Evolutionary conservation across 1,139 yeast genomes (phyloP), one percentile per base, ranked within the genome.

Genomic region (Geotrichum klebahnii): DNA sequence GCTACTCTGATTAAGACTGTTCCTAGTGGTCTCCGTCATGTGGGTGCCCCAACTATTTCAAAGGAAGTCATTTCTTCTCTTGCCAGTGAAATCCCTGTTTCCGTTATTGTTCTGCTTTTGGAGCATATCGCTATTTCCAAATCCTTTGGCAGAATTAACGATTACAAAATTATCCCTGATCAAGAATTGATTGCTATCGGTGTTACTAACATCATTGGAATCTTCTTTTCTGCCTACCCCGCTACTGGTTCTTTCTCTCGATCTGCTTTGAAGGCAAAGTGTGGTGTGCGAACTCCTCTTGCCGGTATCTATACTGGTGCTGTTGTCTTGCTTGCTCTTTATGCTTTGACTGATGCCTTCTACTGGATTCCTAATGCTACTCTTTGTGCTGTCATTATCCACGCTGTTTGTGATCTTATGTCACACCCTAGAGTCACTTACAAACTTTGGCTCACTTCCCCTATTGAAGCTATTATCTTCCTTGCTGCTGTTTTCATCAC

Each of bases 161-260:
- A 87, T 66, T 90, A 90, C 70, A 87, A 86, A 62, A 84, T 90
- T 62, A 78, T 82, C 55, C 96, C 97, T 43, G 90, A 90, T 70
- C 97, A 90, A 72, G 97, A 90, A 67, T 78, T 90, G 55, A 79
- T 90, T 64, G 97, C 97, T 36, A 90, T 90, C 69, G 97, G 97
- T 64, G 85, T 85, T 42, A 84, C 92, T 52, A 90, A 90, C 69
- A 74, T 89, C 66, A 76, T 90, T 60, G 97, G 97, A 59, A 86
- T 96, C 23, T 87, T 89, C 64, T 90, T 90, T 76, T 77, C 80
- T 62, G 96, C 97, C 9, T 90, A 90, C 66, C 97, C 97, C 14
- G 90, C 96, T 8, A 90, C 97, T 9, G 97, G 97, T 49, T 90
- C 97, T 1, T 90, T 90, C 68, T 86, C 96, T 19, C 82, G 97